Percentiles rank a stretch among this genome's conserved stretches.
Evolutionary conservation across 2,329 filamentous ascomycete genomes (phyloP).

Genomic region (Diplodia mutila): DNA sequence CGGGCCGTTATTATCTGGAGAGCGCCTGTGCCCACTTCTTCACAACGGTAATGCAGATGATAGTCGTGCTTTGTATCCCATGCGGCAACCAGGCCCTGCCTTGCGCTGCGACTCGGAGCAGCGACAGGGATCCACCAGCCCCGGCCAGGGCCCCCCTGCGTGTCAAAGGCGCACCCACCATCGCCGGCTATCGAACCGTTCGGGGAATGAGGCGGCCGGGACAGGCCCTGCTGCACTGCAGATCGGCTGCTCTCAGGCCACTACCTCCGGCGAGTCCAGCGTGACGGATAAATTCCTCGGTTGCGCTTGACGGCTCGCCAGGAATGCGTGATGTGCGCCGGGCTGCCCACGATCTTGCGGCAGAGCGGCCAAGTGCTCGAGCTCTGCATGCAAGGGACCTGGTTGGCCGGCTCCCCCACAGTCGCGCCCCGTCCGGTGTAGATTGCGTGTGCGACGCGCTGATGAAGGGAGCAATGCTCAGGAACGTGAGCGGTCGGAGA

Average conservation of each 20-base stretch:
- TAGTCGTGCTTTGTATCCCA: constrained; percentile 24
- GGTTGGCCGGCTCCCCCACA: constrained; percentile 21
- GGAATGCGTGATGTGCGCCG: constrained; percentile 25
- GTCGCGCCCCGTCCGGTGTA: constrained; percentile 12
- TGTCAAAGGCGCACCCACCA: constrained; percentile 21
- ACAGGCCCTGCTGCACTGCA: constrained; percentile 47
- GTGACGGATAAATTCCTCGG: constrained; percentile 32
- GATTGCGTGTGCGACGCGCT: constrained; percentile 25
- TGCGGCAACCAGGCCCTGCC: constrained; percentile 19
- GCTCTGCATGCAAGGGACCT: constrained; percentile 20
- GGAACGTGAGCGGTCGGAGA: constrained; percentile 25
- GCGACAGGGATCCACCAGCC: constrained; percentile 27
- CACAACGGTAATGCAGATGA: constrained; percentile 48
- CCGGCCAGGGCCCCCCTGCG: constrained; percentile 26
- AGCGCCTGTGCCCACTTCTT: constrained; percentile 35
- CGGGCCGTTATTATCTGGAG: constrained; percentile 30
- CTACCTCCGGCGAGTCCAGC: constrained; percentile 22
- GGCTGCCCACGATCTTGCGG: constrained; percentile 24
- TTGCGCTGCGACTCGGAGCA: constrained; percentile 26
- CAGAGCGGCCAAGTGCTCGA: constrained; percentile 19
- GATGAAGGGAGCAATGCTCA: constrained; percentile 28
- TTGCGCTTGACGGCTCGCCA: constrained; percentile 21
- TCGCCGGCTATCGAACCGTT: constrained; percentile 44
- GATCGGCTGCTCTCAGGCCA: constrained; percentile 36
- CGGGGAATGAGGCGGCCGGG: constrained; percentile 43